These are phyloP conservation scores for Penicillium cataractarum DNA, from an alignment of 495 filamentous ascomycete genomes.

Conservation along the genomic window DNA sequence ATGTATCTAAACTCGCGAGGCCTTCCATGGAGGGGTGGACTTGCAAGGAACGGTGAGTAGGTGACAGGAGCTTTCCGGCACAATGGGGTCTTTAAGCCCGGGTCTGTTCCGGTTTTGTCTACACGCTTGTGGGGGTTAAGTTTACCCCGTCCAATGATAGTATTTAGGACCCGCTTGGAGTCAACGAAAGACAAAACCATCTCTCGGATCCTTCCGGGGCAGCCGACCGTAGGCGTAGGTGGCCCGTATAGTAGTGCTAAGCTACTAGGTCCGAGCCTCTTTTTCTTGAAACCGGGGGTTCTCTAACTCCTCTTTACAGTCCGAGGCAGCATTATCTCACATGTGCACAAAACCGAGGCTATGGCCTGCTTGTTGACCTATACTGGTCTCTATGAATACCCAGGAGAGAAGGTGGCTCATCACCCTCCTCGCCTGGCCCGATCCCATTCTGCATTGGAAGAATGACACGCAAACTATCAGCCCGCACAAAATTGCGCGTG, in stretches of 20 bases:
- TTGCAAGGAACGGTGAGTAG: background rate
- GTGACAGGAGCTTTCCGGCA: too few species aligned
- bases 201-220: slow-evolving; percentile 1
- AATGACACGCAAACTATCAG: slow-evolving; percentile 3
- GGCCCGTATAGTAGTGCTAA: too few species aligned
- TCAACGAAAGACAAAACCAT: background rate
- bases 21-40: background rate
- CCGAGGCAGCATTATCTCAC: background rate
- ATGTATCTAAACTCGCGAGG: background rate
- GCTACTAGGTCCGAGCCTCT: background rate
- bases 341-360: background rate
- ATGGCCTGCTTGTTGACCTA: background rate
- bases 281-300: background rate
- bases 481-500: background rate
- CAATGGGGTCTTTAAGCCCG: background rate
- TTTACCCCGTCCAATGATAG: background rate
- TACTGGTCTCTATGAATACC: background rate
- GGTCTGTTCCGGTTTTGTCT: background rate
- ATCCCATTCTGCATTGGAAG: slow-evolving; percentile 1
- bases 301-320: background rate
- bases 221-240: background rate
- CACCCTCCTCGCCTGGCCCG: background rate
- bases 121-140: background rate
- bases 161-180: too few species aligned
- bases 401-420: background rate